Evolutionary conservation across 106 monocot species (phyloP).

Genomic region (Agapanthus africanus): DNA sequence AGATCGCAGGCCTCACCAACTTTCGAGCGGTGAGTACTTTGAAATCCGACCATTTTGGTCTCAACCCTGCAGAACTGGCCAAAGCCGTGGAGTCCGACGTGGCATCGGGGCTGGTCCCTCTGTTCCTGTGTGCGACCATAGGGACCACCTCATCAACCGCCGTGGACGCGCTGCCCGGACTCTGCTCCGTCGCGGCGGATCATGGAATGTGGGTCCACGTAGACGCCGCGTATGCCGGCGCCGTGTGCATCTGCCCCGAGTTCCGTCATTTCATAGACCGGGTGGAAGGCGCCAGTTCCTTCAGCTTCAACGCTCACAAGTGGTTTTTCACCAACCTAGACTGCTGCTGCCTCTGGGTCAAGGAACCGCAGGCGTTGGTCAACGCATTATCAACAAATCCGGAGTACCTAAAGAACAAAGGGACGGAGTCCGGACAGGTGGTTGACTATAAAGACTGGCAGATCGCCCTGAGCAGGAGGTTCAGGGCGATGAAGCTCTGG

Average conservation of each 20-base stretch:
- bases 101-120: conserved; percentile 27
- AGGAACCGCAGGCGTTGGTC: conserved; percentile 6
- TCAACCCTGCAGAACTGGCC: conserved; percentile 8
- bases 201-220: conserved; percentile 42
- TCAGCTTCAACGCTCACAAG: conserved; percentile 55
- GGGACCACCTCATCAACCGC: conserved; percentile 49
- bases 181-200: conserved; percentile 10
- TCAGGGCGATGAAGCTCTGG: conserved; percentile 44
- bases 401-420: conserved; percentile 36
- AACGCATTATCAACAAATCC: conserved; percentile 20
- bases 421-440: conserved; percentile 42
- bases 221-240: conserved; percentile 63
- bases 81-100: not conserved
- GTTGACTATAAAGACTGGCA: conserved; percentile 62
- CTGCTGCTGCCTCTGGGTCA: conserved; percentile 28
- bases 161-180: conserved; percentile 21
- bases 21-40: conserved; percentile 19
- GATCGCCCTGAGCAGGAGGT: conserved; percentile 44
- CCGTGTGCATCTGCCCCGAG: conserved; percentile 55
- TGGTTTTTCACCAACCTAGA: conserved; percentile 45
- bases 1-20: conserved; percentile 31
- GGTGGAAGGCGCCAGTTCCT: conserved; percentile 27
- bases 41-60: conserved; percentile 8
- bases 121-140: conserved; percentile 47
- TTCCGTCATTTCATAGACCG: conserved; percentile 36